Evolutionary conservation across 352 stramenopile genomes (phyloP).

Genomic region (Phytophthora vignae): DNA sequence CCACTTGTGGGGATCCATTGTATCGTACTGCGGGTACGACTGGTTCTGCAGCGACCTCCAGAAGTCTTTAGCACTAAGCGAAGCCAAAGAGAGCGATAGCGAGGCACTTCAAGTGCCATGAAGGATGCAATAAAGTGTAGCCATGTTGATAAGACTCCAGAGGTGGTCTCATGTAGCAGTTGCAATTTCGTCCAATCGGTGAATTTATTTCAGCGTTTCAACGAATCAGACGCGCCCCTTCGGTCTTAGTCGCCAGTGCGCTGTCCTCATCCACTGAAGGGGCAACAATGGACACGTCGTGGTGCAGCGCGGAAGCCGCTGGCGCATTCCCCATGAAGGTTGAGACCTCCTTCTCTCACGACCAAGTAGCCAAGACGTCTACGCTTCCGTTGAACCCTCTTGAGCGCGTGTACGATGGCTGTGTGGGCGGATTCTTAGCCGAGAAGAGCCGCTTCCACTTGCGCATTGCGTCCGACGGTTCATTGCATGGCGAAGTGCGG

Average conservation of each 20-base stretch:
- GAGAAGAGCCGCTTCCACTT: slow-evolving; percentile 49
- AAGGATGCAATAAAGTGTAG: slow-evolving; percentile 10
- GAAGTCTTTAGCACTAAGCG: slow-evolving; percentile 1
- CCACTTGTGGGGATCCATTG: slow-evolving; percentile 50
- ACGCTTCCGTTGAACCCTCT: slow-evolving; percentile 16
- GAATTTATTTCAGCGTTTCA: slow-evolving; percentile 5
- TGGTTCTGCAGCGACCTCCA: slow-evolving; percentile 44
- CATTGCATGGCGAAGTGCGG: slow-evolving; percentile 50
- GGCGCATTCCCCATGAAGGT: slow-evolving; percentile 7
- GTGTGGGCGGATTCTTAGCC: slow-evolving; percentile 50
- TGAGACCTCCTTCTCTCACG: slow-evolving; percentile 4
- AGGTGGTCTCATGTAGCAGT: background rate
- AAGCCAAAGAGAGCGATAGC: slow-evolving; percentile 18
- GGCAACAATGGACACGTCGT: slow-evolving; percentile 23
- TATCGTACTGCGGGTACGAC: slow-evolving; percentile 55
- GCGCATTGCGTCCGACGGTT: slow-evolving; percentile 46
- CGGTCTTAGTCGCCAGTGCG: background rate
- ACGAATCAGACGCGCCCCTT: slow-evolving; percentile 16
- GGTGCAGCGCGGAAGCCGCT: slow-evolving; percentile 10
- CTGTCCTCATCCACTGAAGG: slow-evolving; percentile 3
- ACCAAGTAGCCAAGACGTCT: background rate
- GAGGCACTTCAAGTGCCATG: slow-evolving; percentile 13
- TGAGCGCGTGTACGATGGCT: slow-evolving; percentile 58
- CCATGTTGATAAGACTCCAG: background rate
- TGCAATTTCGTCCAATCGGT: slow-evolving; percentile 25